A percentile compares a stretch with the other conserved stretches of the same genome.
phyloP scores from a whole-genome alignment of 768 basidiomycete genomes.

The Naganishia antarctica region DNA sequence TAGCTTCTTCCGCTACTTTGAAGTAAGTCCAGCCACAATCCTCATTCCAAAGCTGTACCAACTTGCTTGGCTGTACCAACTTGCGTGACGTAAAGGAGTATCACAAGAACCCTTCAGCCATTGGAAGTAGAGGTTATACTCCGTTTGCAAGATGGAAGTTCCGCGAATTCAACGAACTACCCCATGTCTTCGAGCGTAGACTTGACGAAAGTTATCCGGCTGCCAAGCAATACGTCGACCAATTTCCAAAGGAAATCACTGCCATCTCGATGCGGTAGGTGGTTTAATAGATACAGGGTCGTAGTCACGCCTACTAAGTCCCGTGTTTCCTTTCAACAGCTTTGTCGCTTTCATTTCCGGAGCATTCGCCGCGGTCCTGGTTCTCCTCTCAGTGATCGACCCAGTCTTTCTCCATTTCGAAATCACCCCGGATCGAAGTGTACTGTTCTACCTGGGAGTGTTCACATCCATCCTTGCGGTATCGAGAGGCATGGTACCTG shows the following conservation, averaged over 20 bases:
- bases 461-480: conserved; percentile 85
- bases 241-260: conserved; percentile 93
- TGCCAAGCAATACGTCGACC: conserved; percentile 92
- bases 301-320: not conserved
- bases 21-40: conserved; percentile 55
- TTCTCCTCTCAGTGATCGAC: conserved; percentile 84
- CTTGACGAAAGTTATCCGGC: conserved; percentile 81
- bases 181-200: conserved; percentile 81
- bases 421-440: conserved; percentile 85
- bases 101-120: conserved; percentile 94
- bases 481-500: conserved; percentile 90
- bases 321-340: conserved; percentile 51
- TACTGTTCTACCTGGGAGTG: conserved; percentile 83
- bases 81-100: conserved; percentile 67
- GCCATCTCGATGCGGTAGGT: conserved; percentile 81
- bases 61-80: conserved; percentile 10
- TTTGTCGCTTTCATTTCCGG: conserved; percentile 95
- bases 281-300: not conserved
- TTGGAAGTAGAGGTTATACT: conserved; percentile 87
- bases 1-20: conserved; percentile 99
- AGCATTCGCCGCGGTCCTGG: conserved; percentile 90
- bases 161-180: conserved; percentile 95
- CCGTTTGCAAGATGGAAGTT: conserved; percentile 97
- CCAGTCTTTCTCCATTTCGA: conserved; percentile 90
- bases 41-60: not conserved